Evolutionary conservation across 805 yeast genomes (phyloP).

Genomic region (Yamadazyma nakazawae): DNA sequence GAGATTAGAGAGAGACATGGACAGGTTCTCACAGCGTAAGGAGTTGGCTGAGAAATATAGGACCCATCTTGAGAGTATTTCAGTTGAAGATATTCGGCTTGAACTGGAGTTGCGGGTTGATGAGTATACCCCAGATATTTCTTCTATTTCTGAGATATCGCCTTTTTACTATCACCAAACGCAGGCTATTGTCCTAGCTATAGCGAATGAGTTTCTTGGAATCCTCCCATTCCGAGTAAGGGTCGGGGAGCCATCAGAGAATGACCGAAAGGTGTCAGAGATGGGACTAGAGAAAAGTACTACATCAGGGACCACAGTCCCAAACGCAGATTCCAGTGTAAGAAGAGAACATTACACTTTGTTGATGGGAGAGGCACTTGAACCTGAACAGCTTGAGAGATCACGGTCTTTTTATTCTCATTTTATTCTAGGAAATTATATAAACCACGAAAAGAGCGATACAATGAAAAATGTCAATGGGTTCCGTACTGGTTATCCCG

Average conservation of each 20-base stretch:
- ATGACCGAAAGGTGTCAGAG: background rate
- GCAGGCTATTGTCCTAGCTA: slow-evolving; percentile 7
- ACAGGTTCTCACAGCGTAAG: background rate
- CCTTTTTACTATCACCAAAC: slow-evolving; percentile 10
- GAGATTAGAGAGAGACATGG: slow-evolving; percentile 3
- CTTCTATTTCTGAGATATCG: background rate
- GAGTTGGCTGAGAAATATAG: background rate
- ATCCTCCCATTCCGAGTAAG: background rate
- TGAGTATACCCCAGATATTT: background rate
- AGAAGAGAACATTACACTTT: background rate
- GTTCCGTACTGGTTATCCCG: background rate
- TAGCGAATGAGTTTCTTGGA: background rate
- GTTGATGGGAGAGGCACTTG: background rate
- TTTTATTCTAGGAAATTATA: slow-evolving; percentile 29
- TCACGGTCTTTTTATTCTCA: slow-evolving; percentile 9
- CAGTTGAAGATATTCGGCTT: background rate
- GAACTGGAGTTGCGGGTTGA: background rate
- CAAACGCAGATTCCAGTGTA: too few relatives aligned
- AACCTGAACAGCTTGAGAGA: background rate
- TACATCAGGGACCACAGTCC: too few relatives aligned
- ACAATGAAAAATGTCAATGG: slow-evolving; percentile 18
- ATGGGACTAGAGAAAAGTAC: background rate
- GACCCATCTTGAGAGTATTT: background rate
- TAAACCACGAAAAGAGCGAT: slow-evolving; percentile 32
- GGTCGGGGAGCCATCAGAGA: background rate